Evolutionary conservation across 352 stramenopile species (phyloP), one percentile per base, ranked within the genome.

Genomic region (Plasmopara muralis): DNA sequence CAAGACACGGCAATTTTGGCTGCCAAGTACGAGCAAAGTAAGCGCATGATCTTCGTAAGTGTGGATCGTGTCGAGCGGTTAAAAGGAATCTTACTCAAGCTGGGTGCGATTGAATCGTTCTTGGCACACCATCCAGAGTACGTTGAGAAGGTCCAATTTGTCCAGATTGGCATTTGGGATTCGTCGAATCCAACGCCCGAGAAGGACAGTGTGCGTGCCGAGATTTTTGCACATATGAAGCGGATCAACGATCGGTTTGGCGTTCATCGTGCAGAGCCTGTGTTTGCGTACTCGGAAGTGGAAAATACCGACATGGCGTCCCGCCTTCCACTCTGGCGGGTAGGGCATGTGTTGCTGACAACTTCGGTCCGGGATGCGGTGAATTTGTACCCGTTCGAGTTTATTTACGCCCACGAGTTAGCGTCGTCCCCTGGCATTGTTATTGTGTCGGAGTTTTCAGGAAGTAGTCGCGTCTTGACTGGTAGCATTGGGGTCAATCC

Each of bases 371-470:
- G 83, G 30, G 83, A 92, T 47, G 83, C 78, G 0, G 80, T 93
- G 16, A 91, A 90, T 43, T 51, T 93, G 6, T 89, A 93, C 47
- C 83, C 83, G 9, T 92, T 93, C 47, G 83, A 93, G 61, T 93
- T 90, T 51, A 79, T 92, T 31, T 91, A 90, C 59, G 77, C 83
- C 6, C 78, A 92, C 34, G 79, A 92, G 43, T 41, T 93, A 20
- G 60, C 66, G 33, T 79, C 85, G 45, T 74, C 68, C 29, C 73
- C 89, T 25, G 95, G 95, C 25, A 67, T 98, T 29, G 86, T 97
- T 37, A 95, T 99, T 44, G 74, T 99, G 6, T 98, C 93, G 30
- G 96, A 99, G 66, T 99, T 99, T 58, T 97, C 94, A 14, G 94
- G 86, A 47, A 98, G 87, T 57, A 98, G 95, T 54, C 81, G 97